Evolutionary conservation across 1,284 basidiomycete species (phyloP), one percentile per base, ranked within the genome.

Genomic region (Trametes sp.): DNA sequence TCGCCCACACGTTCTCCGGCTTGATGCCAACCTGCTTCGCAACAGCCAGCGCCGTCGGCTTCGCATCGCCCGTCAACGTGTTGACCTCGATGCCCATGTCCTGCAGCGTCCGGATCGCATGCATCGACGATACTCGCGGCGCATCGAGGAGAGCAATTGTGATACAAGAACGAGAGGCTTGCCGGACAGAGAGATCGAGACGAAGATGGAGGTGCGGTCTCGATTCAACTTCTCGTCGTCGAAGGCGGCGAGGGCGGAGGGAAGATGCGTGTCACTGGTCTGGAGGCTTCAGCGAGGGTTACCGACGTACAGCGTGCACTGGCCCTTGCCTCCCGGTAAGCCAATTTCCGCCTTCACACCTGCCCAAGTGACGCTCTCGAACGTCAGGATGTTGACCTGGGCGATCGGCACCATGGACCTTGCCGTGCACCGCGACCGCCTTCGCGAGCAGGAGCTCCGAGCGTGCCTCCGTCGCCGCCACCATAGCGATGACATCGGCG

Each of bases 371-470:
- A 93, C 81, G 65, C 92, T 93, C 75, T 96, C 92, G 73, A 99
- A 99, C 1, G 82, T 80, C 48, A 87, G 83, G 45, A 93, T 77
- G 10, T 71, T 72, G 19, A 80, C 77, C 38, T 80, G 74, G 2
- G 78, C 68, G 19, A 73, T 67, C 19, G 75, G 69, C 1, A 82
- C 68, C 23, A 80, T 77, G 9, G 80, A 72, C 35, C 72, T 87
- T 91, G 29, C 91, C 93, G 75, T 95, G 92, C 0, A 84, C 77
- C 0, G 96, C 92, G 48, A 98, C 88, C 5, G 98, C 96, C 72
- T 94, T 91, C 3, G 96, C 98, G 13, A 99, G 86, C 0, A 98
- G 97, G 74, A 99, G 98, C 75, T 99, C 98, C 0, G 96, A 98
- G 59, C 89, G 88, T 4, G 92, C 88, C 77, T 99, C 98, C 0